phyloP scores from a whole-genome alignment of 495 filamentous ascomycete genomes.

The Massariosphaeria phaeospora region DNA sequence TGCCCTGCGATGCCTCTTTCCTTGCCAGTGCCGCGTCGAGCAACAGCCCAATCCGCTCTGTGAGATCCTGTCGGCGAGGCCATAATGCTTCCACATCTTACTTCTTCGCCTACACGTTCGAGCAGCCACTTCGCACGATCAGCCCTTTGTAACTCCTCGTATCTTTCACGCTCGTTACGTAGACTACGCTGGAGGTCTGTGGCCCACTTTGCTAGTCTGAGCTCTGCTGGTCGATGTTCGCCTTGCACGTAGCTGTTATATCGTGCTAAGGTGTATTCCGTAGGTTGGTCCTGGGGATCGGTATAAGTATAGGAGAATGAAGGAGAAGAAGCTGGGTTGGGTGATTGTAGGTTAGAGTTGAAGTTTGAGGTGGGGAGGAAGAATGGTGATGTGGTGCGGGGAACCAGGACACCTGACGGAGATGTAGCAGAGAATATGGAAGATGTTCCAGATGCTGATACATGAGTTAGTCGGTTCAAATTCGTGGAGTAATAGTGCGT shows the following conservation, averaged over 20 bases:
- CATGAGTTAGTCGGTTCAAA: conserved; percentile 10
- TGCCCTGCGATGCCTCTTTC: conserved; percentile 27
- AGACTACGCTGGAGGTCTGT: conserved; percentile 79
- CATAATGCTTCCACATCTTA: conserved; percentile 36
- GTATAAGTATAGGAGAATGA: conserved; percentile 29
- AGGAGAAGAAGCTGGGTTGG: conserved; percentile 31
- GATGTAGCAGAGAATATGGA: conserved; percentile 30
- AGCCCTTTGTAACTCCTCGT: conserved; percentile 61
- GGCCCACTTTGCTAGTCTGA: conserved; percentile 85
- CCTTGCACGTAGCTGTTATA: conserved; percentile 65
- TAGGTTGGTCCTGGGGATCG: conserved; percentile 39
- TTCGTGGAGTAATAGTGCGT: neutral
- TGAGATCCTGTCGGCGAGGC: conserved; percentile 50
- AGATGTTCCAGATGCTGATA: conserved; percentile 23
- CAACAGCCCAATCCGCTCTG: conserved; percentile 33
- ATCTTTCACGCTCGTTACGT: conserved; percentile 72
- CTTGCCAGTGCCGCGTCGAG: conserved; percentile 26
- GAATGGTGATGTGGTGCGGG: conserved; percentile 33
- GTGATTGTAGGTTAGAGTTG: conserved; percentile 28
- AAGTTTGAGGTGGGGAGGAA: conserved; percentile 30
- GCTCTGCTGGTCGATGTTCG: conserved; percentile 70
- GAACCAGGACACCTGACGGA: conserved; percentile 36
- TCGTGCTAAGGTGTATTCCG: conserved; percentile 64
- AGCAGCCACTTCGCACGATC: conserved; percentile 69
- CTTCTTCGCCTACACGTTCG: conserved; percentile 68